These are phyloP conservation scores for Parafenestella ontariensis DNA, from an alignment of 2,329 filamentous ascomycete genomes.

Conservation along the genomic window DNA sequence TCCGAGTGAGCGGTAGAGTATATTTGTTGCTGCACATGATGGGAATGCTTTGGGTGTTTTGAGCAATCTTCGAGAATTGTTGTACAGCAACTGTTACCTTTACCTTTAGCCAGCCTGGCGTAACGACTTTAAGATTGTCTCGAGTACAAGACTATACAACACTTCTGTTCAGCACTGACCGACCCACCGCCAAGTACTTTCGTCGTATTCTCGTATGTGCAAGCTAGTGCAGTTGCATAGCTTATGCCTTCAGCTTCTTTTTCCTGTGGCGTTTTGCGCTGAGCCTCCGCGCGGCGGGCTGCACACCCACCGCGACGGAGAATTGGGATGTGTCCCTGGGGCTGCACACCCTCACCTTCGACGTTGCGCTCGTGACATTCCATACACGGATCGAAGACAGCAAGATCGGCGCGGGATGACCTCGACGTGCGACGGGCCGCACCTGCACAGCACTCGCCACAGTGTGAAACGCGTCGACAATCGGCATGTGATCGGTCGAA, in stretches of 20 bases:
- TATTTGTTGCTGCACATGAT: background rate
- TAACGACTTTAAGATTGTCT: slow-evolving; percentile 3
- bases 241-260: background rate
- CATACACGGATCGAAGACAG: slow-evolving; percentile 27
- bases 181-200: background rate
- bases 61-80: slow-evolving; percentile 8
- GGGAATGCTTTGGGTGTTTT: background rate
- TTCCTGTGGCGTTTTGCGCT: background rate
- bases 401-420: slow-evolving; percentile 34
- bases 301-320: slow-evolving; percentile 10
- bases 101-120: slow-evolving; percentile 2
- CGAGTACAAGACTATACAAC: background rate
- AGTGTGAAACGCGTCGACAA: slow-evolving; percentile 28
- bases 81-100: slow-evolving; percentile 7
- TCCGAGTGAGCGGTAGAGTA: background rate
- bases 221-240: background rate
- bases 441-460: slow-evolving; percentile 32
- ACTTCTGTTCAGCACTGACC: background rate
- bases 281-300: slow-evolving; percentile 11
- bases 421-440: slow-evolving; percentile 41
- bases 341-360: slow-evolving; percentile 16
- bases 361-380: slow-evolving; percentile 33
- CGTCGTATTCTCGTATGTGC: background rate
- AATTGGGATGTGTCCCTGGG: background rate
- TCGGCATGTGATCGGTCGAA: slow-evolving; percentile 38